Base-by-base conservation (phyloP, 2,329 filamentous ascomycete genomes). In the Colletotrichum orbiculare region DNA sequence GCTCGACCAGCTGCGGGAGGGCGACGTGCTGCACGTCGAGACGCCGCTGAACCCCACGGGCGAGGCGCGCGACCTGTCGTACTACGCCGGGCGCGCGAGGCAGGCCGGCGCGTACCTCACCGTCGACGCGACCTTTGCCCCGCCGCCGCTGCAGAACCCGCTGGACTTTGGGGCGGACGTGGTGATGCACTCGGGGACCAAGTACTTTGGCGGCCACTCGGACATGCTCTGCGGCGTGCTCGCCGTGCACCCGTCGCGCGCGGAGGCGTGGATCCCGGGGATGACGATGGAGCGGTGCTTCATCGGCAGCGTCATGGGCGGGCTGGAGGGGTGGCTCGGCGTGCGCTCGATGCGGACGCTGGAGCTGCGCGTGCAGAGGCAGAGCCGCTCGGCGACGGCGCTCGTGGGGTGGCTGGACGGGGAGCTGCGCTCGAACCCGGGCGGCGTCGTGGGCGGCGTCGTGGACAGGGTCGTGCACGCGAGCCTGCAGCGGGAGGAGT, bases 171-270 rank as follows among this genome's bases (percentile, higher is more conserved):
- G 93, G 50, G 93, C 91, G 35, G 95, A 98, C 77, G 78, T 94
- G 1, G 87, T 97, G 39, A 91, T 98, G 92, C 96, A 99, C 79
- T 91, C 87, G 55, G 96, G 94, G 4, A 97, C 94, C 15, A 99
- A 98, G 83, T 99, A 98, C 78, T 88, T 99, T 70, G 96, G 96
- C 17, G 96, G 96, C 0, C 96, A 99, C 79, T 95, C 91, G 69
- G 96, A 99, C 78, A 85, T 98, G 85, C 87, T 98, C 6, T 96
- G 92, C 74, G 96, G 96, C 25, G 90, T 96, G 15, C 80, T 99
- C 35, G 87, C 88, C 0, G 86, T 94, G 6, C 81, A 85, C 54
- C 85, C 85, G 13, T 76, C 76, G 42, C 78, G 78, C 70, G 76
- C 73, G 33, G 79, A 79, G 50, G 71, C 83, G 54, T 92, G 90